Base-by-base conservation (phyloP, 2,329 filamentous ascomycete species). In the Aspergillus sp. region DNA sequence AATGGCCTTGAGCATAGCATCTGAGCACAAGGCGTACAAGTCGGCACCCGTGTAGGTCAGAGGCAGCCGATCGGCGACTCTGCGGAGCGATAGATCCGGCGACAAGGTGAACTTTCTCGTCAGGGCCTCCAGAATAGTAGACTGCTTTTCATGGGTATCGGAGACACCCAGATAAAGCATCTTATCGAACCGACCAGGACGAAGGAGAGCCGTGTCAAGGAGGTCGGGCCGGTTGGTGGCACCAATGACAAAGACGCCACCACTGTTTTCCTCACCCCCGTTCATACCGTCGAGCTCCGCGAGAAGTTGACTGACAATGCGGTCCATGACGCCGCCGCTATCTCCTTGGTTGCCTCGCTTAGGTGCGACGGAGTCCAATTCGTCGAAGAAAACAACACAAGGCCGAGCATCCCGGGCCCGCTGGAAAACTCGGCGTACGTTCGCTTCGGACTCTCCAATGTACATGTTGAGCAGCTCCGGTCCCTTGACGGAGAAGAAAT, bases 371-470 rank as follows among this genome's bases (percentile, higher is more conserved):
- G 91, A 99, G 74, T 99, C 95, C 79, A 99, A 81, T 83, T 99
- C 95, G 71, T 99, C 95, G 64, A 99, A 87, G 88, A 99, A 99
- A 69, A 99, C 96, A 61, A 99, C 91, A 72, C 96, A 99, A 77
- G 95, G 95, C 67, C 95, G 94, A 61, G 96, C 95, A 66, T 95
- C 95, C 71, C 95, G 91, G 65, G 95, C 95, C 84, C 97, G 97
- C 86, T 99, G 95, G 79, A 99, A 99, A 69, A 99, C 98, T 76
- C 98, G 94, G 73, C 95, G 91, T 66, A 99, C 98, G 80, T 99
- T 99, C 84, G 92, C 97, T 82, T 99, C 96, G 57, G 95, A 99
- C 82, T 99, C 95, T 89, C 95, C 95, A 76, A 99, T 98, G 91
- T 95, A 99, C 95, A 99, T 99, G 78, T 93, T 97, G 69, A 99